phyloP scores from a whole-genome alignment of 371 early-diverging fungal genomes.

The Rhizopus stolonifer region DNA sequence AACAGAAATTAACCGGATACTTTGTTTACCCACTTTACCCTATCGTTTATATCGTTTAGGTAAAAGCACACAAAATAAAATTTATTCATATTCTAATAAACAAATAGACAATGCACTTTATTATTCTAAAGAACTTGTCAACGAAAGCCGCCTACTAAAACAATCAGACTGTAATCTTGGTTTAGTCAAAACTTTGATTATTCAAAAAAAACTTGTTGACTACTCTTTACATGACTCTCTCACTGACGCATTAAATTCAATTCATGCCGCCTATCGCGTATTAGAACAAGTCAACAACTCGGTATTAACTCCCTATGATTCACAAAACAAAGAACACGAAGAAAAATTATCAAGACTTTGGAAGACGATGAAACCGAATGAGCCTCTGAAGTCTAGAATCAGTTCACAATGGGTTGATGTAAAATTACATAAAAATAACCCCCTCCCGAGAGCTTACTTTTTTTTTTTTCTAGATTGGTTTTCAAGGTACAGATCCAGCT shows the following conservation, averaged over 20 bases:
- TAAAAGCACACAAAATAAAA: neutral
- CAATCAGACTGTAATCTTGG: slow-evolving; percentile 36
- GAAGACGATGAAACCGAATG: slow-evolving; percentile 64
- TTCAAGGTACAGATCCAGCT: slow-evolving; percentile 84
- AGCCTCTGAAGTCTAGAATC: slow-evolving; percentile 47
- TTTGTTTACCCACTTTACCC: slow-evolving; percentile 2
- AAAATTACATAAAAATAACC: no score
- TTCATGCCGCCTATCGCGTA: slow-evolving; percentile 56
- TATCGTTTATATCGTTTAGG: slow-evolving; percentile 1
- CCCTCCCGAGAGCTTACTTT: no score
- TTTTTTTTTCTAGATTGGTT: slow-evolving; percentile 75
- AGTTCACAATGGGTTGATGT: slow-evolving; percentile 67
- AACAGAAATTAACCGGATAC: slow-evolving; percentile 67
- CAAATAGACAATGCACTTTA: slow-evolving; percentile 50
- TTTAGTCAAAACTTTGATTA: slow-evolving; percentile 38
- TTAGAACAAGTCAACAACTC: slow-evolving; percentile 60
- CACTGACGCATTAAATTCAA: slow-evolving; percentile 30
- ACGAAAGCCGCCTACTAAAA: slow-evolving; percentile 55
- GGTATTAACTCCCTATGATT: slow-evolving; percentile 69
- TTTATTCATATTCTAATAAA: neutral
- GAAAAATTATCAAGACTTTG: slow-evolving; percentile 70
- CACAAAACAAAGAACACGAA: slow-evolving; percentile 63
- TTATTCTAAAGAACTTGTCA: slow-evolving; percentile 51
- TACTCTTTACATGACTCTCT: slow-evolving; percentile 31
- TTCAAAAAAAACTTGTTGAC: slow-evolving; percentile 40